Evolutionary conservation across 352 stramenopile genomes (phyloP), one percentile per base, ranked within the genome.

Genomic region (Pythium aristosporum): DNA sequence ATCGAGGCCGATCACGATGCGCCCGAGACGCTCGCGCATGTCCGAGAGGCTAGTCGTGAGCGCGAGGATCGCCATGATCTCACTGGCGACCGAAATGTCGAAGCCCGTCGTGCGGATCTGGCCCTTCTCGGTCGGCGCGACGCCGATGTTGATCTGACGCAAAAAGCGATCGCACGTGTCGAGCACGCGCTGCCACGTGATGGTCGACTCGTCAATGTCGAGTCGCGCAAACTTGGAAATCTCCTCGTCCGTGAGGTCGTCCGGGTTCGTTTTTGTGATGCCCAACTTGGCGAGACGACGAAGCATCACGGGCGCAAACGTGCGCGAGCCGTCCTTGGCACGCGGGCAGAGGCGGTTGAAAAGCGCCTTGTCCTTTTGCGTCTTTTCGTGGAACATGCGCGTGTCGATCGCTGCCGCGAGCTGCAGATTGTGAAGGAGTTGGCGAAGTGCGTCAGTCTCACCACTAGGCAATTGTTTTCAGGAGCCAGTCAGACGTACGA

Each of bases 41-140:
- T 99, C 97, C 13, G 84, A 51, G 16, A 99, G 72, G 69, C 90
- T 96, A 20, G 88, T 98, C 2, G 97, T 94, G 46, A 99, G 79
- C 25, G 96, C 96, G 54, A 99, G 77, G 23, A 99, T 97, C 36
- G 97, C 97, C 97, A 99, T 99, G 71, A 99, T 97, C 76, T 99
- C 97, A 41, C 88, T 98, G 2, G 98, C 98, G 4, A 99, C 98
- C n/a, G 63, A 80, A 68, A 91, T 97, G 63, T 95, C 82, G 55
- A 92, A 92, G 23, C 83, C 78, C 49, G 83, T 93, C 16, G 54
- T 79, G 48, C 84, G 80, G 9, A 72, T 80, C 67, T 90, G 87
- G 28, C 84, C 89, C 54, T 96, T 98, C 76, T 99, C 97, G 4
- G 90, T 93, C 15, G 83, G 70, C 6, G 87, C 96, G 51, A 89